Percentiles rank a stretch among this genome's conserved stretches.
These are phyloP conservation scores for Lolium rigidum DNA, from an alignment of 176 grass and related monocot genomes.

Conservation along the genomic window DNA sequence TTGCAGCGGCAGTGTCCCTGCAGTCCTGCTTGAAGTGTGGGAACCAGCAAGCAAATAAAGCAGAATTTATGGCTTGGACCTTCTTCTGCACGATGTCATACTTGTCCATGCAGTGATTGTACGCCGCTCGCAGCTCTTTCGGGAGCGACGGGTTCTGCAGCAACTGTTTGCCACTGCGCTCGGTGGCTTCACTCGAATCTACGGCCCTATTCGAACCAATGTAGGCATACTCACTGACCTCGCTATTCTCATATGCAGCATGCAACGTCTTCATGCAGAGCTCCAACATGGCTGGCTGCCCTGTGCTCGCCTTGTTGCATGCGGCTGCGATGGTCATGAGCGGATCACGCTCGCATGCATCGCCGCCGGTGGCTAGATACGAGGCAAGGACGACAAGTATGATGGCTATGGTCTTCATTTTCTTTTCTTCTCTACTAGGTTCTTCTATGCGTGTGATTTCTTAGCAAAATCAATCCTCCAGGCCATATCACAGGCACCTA, in stretches of 20 bases:
- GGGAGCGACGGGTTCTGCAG: conserved; percentile 2
- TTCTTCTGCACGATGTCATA: not conserved
- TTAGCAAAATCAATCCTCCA: not conserved
- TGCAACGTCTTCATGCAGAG: conserved; percentile 11
- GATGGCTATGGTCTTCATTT: not conserved
- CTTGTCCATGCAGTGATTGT: not conserved
- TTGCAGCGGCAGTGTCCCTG: not conserved
- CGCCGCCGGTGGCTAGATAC: not conserved
- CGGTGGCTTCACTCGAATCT: not conserved
- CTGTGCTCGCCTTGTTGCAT: not conserved
- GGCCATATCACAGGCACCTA: not conserved
- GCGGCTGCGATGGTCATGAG: not conserved
- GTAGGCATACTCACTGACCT: not conserved
- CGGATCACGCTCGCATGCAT: not conserved
- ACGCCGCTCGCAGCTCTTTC: not conserved
- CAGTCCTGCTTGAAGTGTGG: not conserved
- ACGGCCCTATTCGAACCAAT: not conserved
- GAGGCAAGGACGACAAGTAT: not conserved
- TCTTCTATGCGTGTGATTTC: not conserved
- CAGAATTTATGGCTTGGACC: not conserved
- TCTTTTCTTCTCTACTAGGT: not conserved
- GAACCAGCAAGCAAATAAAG: not conserved
- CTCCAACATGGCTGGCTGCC: not conserved
- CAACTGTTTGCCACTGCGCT: not conserved
- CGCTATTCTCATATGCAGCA: not conserved